Conservation (phyloP, 352 stramenopile species). For the Globisporangium lucens region DNA sequence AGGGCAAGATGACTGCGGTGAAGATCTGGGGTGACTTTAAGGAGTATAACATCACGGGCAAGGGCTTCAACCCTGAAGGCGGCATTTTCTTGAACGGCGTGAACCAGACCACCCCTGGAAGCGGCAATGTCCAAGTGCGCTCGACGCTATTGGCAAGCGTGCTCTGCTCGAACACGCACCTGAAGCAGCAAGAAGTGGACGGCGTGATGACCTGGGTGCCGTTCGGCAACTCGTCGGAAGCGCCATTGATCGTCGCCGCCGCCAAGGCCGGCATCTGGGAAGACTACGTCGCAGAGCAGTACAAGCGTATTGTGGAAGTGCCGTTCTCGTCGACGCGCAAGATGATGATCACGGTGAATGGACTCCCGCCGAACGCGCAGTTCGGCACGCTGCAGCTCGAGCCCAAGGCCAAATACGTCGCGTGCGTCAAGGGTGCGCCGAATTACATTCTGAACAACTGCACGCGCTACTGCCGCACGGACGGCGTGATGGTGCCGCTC, state of each 20-base stretch:
- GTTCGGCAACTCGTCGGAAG: slow-evolving; percentile 72
- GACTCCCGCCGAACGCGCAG: slow-evolving; percentile 32
- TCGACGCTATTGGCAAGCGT: slow-evolving; percentile 58
- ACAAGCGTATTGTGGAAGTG: slow-evolving; percentile 85
- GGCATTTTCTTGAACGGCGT: slow-evolving; percentile 45
- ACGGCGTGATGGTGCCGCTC: slow-evolving; percentile 46
- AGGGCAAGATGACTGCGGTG: slow-evolving; percentile 80
- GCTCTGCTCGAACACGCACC: slow-evolving; percentile 73
- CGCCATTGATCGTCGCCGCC: slow-evolving; percentile 65
- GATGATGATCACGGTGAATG: slow-evolving; percentile 90
- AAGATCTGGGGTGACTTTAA: slow-evolving; percentile 75
- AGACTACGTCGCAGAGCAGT: slow-evolving; percentile 46
- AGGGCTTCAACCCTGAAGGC: slow-evolving; percentile 58
- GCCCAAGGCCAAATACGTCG: slow-evolving; percentile 41
- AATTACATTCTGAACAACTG: slow-evolving; percentile 76
- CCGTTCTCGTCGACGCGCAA: slow-evolving; percentile 95
- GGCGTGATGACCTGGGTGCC: slow-evolving; percentile 47
- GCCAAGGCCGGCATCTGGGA: slow-evolving; percentile 68
- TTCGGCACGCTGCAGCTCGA: slow-evolving; percentile 39
- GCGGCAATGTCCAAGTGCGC: slow-evolving; percentile 52
- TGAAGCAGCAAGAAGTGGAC: slow-evolving; percentile 60
- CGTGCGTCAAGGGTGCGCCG: slow-evolving; percentile 60
- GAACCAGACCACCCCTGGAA: slow-evolving; percentile 32
- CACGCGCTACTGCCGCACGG: slow-evolving; percentile 46
- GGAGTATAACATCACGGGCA: slow-evolving; percentile 63